Evolutionary conservation across 352 stramenopile species (phyloP), one percentile per base, ranked within the genome.

Genomic region (Peronosclerospora sorghi): DNA sequence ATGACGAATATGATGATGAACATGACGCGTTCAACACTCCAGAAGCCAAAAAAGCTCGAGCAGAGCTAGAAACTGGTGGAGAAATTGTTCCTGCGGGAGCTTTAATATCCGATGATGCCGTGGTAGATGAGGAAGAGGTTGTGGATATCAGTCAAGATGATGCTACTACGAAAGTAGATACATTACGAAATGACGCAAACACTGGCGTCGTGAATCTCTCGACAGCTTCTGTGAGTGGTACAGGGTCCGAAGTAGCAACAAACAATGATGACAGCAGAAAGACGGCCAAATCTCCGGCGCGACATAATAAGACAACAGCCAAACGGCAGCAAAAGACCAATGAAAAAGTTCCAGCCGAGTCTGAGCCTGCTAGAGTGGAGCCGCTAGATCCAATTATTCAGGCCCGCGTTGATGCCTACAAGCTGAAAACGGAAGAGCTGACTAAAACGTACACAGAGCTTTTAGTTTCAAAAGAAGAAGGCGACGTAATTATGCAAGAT

Each of bases 341-440:
- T 35, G 52, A 67, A 41, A 28, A 14, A 4, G 35, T 45, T 45
- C 18, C 46, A 19, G 46, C 18, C 2, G 41, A 40, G 7, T 21
- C 39, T 2, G 61, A 54, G 12, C 8, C 29, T 40, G 43, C 30
- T 19, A 29, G 40, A 1, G 39, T 60, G 24, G 59, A 71, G 32
- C 56, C 59, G 13, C 47, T 84, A 17, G 70, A 86, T 46, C 71
- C 74, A 2, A 58, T 59, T 2, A 56, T 77, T 30, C 66, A 84
- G 32, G 72, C 77, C 1, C 62, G 77, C 9, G 59, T 90, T 15
- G 71, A 80, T 35, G 77, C 57, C 15, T 92, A 88, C 36, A 62
- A 78, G 34, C 52, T 79, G 20, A 88, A 89, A 49, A 77, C 82
- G 12, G 62, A 82, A n/a, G 76, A 86, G 28, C 55, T 88, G 29